These are phyloP conservation scores for Malassezia arunalokei DNA, from an alignment of 1,284 basidiomycete genomes.

Conservation along the genomic window DNA sequence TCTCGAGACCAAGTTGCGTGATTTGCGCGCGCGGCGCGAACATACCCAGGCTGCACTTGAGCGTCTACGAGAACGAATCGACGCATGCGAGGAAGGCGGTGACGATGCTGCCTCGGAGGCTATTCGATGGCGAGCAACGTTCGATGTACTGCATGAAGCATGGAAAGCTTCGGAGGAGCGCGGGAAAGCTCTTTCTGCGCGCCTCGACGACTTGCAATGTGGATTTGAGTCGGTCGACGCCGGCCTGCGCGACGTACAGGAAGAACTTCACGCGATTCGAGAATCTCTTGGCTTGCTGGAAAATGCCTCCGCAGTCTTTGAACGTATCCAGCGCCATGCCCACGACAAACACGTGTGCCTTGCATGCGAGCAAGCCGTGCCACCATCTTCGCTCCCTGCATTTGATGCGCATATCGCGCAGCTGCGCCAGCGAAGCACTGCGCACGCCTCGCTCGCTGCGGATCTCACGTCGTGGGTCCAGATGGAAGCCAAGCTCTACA, in stretches of 20 bases:
- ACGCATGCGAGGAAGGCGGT: neutral
- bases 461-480: no score
- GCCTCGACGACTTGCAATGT: neutral
- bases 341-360: slow-evolving; percentile 9
- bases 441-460: no score
- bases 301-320: slow-evolving; percentile 6
- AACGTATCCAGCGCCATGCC: slow-evolving; percentile 9
- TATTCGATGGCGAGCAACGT: slow-evolving; percentile 48
- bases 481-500: no score
- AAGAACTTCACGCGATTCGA: slow-evolving; percentile 5
- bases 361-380: slow-evolving; percentile 7
- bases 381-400: neutral
- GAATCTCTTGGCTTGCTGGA: slow-evolving; percentile 49
- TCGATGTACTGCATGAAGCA: slow-evolving; percentile 38
- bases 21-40: neutral
- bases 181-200: neutral
- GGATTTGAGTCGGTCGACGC: neutral
- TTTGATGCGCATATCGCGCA: slow-evolving; percentile 10
- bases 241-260: slow-evolving; percentile 2
- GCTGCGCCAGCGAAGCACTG: slow-evolving; percentile 1
- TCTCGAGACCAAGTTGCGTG: neutral
- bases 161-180: slow-evolving; percentile 52
- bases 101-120: slow-evolving; percentile 30
- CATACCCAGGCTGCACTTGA: neutral
- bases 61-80: neutral